A percentile compares a stretch with the other conserved stretches of the same genome.
These are phyloP conservation scores for Ophiocordyceps camponoti-floridani DNA, from an alignment of 2,329 filamentous ascomycete genomes.

Conservation along the genomic window DNA sequence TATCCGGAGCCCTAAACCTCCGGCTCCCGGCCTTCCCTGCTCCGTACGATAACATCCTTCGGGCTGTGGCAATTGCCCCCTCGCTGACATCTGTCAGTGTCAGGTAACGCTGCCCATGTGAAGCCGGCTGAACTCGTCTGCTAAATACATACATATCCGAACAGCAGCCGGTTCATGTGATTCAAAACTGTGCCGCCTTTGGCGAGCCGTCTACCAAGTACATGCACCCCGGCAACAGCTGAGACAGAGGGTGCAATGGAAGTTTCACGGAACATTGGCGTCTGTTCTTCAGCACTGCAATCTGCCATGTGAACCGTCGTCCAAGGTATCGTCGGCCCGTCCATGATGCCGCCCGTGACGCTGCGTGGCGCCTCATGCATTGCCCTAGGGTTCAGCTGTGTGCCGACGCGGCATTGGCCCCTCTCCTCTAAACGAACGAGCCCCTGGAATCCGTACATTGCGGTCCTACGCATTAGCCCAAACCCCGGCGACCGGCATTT, in stretches of 20 bases:
- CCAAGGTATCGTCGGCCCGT: no score
- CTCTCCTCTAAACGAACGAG: background rate
- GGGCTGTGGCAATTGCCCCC: no score
- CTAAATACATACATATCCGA: no score
- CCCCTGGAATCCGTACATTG: no score
- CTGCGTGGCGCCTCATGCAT: background rate
- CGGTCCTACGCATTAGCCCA: background rate
- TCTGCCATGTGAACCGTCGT: background rate
- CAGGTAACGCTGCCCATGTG: background rate
- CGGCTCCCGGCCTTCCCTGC: background rate
- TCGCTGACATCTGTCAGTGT: background rate
- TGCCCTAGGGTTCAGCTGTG: background rate
- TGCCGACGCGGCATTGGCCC: background rate
- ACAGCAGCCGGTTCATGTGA: background rate
- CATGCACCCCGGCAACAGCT: background rate
- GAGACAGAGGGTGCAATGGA: background rate
- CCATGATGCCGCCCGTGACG: no score
- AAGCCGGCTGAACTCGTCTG: no score
- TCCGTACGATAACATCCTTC: background rate
- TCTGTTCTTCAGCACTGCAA: background rate
- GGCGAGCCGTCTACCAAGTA: no score
- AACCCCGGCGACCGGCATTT: background rate
- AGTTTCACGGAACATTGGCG: background rate
- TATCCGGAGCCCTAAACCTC: background rate
- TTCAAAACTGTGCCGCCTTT: background rate